Evolutionary conservation across 768 basidiomycete species (phyloP).

Genomic region (Lepiota brunneoincarnata): DNA sequence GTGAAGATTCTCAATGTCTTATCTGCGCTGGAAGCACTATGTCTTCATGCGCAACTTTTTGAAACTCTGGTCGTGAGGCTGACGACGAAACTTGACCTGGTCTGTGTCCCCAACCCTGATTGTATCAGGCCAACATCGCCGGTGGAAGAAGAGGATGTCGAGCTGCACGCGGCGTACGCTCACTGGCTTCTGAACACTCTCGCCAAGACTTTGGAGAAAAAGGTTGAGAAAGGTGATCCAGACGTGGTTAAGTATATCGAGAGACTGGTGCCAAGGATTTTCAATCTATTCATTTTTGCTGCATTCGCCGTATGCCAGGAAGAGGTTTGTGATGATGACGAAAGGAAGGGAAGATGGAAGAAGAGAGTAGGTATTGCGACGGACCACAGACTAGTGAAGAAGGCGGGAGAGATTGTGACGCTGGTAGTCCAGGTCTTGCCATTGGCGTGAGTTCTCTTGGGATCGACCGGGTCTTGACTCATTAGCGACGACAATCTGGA

Average conservation of each 20-base stretch:
- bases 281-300: slow-evolving; percentile 53
- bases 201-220: slow-evolving; percentile 50
- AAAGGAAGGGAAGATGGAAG: slow-evolving; percentile 53
- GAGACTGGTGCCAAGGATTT: slow-evolving; percentile 67
- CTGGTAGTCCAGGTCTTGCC: slow-evolving; percentile 63
- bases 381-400: slow-evolving; percentile 52
- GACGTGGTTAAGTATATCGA: slow-evolving; percentile 86
- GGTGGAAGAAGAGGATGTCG: slow-evolving; percentile 34
- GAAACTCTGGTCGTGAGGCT: slow-evolving; percentile 79
- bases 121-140: slow-evolving; percentile 6
- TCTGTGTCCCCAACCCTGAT: slow-evolving; percentile 38
- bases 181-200: slow-evolving; percentile 79
- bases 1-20: slow-evolving; percentile 67
- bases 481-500: neutral
- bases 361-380: slow-evolving; percentile 49
- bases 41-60: slow-evolving; percentile 74
- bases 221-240: slow-evolving; percentile 47
- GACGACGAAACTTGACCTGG: slow-evolving; percentile 68
- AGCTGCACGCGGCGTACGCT: slow-evolving; percentile 78
- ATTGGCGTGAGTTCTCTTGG: slow-evolving; percentile 52
- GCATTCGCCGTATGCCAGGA: slow-evolving; percentile 29
- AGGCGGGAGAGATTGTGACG: slow-evolving; percentile 65
- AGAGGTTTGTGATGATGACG: slow-evolving; percentile 29
- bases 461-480: slow-evolving; percentile 1
- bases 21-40: slow-evolving; percentile 67